Conservation (phyloP, 768 basidiomycete species). For the Paxillus involutus region DNA sequence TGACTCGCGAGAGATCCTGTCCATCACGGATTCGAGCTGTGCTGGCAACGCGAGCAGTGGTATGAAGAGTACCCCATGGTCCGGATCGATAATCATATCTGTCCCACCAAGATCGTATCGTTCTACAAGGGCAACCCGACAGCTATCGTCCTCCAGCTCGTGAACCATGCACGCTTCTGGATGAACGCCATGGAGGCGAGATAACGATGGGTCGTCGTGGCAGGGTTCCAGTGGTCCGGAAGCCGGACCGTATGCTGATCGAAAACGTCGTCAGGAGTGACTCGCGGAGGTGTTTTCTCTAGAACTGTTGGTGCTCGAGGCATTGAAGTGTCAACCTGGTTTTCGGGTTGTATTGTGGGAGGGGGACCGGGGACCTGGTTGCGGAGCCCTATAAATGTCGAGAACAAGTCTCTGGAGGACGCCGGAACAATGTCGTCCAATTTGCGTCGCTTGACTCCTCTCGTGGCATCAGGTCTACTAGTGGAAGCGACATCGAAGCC, state of each 20-base stretch:
- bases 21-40: conserved; percentile 43
- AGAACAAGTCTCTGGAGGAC: conserved; percentile 26
- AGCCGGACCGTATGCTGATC: conserved; percentile 45
- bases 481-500: not conserved
- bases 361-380: conserved; percentile 11
- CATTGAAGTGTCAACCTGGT: conserved; percentile 11
- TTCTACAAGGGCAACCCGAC: conserved; percentile 60
- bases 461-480: conserved; percentile 3
- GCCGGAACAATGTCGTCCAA: conserved; percentile 22
- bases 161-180: conserved; percentile 65
- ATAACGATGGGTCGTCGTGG: conserved; percentile 54
- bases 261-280: conserved; percentile 41
- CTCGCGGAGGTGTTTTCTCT: conserved; percentile 19
- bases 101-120: conserved; percentile 57
- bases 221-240: conserved; percentile 31
- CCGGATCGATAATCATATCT: conserved; percentile 68
- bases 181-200: conserved; percentile 67
- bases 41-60: conserved; percentile 49
- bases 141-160: conserved; percentile 43
- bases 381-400: conserved; percentile 25
- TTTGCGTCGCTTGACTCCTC: conserved; percentile 22
- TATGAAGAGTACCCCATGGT: conserved; percentile 54
- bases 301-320: conserved; percentile 4
- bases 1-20: conserved; percentile 52
- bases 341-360: conserved; percentile 9